Percentiles rank a stretch among this genome's conserved stretches.
phyloP scores from a whole-genome alignment of 768 basidiomycete species.

The Trametes coccinea region DNA sequence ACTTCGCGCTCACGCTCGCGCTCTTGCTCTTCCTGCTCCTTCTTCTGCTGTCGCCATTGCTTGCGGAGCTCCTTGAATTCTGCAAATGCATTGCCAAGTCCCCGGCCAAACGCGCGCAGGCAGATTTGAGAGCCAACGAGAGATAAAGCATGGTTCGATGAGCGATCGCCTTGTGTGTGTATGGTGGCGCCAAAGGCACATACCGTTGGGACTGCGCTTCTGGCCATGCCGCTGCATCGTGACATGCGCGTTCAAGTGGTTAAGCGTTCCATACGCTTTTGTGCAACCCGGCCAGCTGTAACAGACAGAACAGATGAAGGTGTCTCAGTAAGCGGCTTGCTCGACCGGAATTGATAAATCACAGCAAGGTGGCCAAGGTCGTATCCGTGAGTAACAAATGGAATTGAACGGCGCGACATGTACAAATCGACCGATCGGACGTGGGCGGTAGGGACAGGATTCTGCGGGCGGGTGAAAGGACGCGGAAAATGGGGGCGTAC shows the following conservation, averaged over 20 bases:
- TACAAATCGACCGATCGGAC: not conserved
- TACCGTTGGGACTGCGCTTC: constrained; percentile 89
- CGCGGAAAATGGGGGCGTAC: constrained; percentile 37
- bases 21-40: constrained; percentile 50
- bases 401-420: constrained; percentile 4
- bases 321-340: constrained; percentile 2
- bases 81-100: constrained; percentile 36
- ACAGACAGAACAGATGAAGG: not conserved
- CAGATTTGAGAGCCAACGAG: not conserved
- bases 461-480: not conserved
- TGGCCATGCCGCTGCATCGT: constrained; percentile 96
- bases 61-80: constrained; percentile 99
- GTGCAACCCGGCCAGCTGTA: constrained; percentile 44
- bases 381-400: constrained; percentile 21
- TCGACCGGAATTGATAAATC: not conserved
- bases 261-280: constrained; percentile 92
- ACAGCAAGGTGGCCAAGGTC: not conserved
- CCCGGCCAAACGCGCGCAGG: not conserved
- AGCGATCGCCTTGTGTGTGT: constrained; percentile 1
- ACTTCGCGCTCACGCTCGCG: constrained; percentile 26
- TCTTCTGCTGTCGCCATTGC: constrained; percentile 93
- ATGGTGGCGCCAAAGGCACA: constrained; percentile 34
- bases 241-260: constrained; percentile 97
- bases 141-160: constrained; percentile 18
- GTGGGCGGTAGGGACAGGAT: not conserved